Conservation (phyloP, 805 yeast species). For the Hyphopichia homilentoma region DNA sequence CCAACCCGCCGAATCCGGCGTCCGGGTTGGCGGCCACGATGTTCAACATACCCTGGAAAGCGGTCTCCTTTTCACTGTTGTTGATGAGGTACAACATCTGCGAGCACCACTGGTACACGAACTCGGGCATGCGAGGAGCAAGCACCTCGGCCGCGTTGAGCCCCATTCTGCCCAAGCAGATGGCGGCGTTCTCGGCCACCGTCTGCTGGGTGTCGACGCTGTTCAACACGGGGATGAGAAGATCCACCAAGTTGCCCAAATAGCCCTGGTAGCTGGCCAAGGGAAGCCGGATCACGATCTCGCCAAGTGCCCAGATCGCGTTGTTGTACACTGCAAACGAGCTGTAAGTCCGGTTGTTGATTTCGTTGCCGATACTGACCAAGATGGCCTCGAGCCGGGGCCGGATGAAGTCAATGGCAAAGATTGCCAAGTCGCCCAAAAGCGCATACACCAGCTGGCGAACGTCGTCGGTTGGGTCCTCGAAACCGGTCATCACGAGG, state of each 20-base stretch:
- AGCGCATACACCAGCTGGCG: conserved; percentile 89
- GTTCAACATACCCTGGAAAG: conserved; percentile 79
- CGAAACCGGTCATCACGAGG: conserved; percentile 63
- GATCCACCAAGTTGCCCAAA: conserved; percentile 48
- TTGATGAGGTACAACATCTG: conserved; percentile 66
- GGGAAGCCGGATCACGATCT: conserved; percentile 62
- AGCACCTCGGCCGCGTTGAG: conserved; percentile 52
- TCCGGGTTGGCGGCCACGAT: conserved; percentile 64
- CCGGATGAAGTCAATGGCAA: conserved; percentile 41
- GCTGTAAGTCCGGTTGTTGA: conserved; percentile 47
- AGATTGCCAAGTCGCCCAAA: conserved; percentile 83
- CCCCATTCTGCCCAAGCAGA: conserved; percentile 86
- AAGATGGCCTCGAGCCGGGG: conserved; percentile 52
- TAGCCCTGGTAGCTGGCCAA: conserved; percentile 47
- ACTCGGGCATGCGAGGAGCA: conserved; percentile 54
- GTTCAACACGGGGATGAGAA: conserved; percentile 58
- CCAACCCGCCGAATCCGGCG: conserved; percentile 46
- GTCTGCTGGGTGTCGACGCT: conserved; percentile 54
- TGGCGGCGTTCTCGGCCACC: conserved; percentile 82
- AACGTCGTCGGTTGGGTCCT: conserved; percentile 80
- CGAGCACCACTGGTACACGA: conserved; percentile 67
- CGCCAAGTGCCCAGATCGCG: conserved; percentile 93
- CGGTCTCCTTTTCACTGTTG: conserved; percentile 83
- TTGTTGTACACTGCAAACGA: conserved; percentile 73
- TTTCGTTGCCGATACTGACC: conserved; percentile 65